A percentile compares a stretch with the other conserved stretches of the same genome.
phyloP scores from a whole-genome alignment of 345 rosid genomes.

The Citrus australasica region DNA sequence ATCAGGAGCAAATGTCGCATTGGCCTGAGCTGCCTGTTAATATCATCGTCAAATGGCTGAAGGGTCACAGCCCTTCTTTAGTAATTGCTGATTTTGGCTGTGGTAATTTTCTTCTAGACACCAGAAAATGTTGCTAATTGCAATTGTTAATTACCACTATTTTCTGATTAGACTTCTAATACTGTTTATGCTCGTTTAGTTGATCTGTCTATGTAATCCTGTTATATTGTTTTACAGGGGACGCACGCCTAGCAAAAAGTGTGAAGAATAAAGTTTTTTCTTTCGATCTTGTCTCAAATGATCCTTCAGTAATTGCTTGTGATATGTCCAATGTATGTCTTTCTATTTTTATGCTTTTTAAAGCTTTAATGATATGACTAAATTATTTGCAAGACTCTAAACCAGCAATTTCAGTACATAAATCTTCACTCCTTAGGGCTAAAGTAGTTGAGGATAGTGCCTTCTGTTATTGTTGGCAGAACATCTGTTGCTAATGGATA shows the following conservation, averaged over 20 bases:
- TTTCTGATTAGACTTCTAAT: not conserved
- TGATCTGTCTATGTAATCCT: conserved; percentile 7
- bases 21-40: conserved; percentile 97
- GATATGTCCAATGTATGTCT: conserved; percentile 82
- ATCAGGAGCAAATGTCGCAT: conserved; percentile 89
- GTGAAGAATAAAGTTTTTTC: conserved; percentile 91
- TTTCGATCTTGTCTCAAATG: conserved; percentile 80
- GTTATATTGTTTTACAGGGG: conserved; percentile 45
- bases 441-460: not conserved
- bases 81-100: conserved; percentile 98
- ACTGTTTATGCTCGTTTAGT: not conserved
- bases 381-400: not conserved
- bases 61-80: conserved; percentile 57
- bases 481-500: not conserved
- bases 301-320: conserved; percentile 81
- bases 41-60: conserved; percentile 64
- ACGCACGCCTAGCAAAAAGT: conserved; percentile 75
- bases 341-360: not conserved
- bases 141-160: not conserved
- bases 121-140: conserved; percentile 7
- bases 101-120: conserved; percentile 47
- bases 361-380: not conserved
- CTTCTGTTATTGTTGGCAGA: not conserved
- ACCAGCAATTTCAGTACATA: not conserved
- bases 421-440: not conserved